Base-by-base conservation (phyloP, 257 asterid genomes). In the Solanum megistacrolobum region DNA sequence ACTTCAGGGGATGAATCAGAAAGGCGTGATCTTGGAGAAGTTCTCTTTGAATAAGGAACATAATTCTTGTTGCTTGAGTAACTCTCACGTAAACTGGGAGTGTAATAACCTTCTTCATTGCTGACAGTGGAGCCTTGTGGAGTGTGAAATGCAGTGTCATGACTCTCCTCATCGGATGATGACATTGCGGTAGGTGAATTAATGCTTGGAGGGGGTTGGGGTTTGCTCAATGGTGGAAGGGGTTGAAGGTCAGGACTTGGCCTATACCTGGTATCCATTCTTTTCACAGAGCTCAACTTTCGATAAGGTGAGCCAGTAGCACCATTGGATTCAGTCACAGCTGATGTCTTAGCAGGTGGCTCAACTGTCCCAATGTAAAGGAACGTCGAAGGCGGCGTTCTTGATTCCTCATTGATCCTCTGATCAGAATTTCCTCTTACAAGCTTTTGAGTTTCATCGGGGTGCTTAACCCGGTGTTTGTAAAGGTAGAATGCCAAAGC, bases 191-290 rank as follows among this genome's bases (percentile, higher is more conserved):
- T 98, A 10, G 99, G 98, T 32, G 98, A 95, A 73, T 89, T 90
- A 12, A 92, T 90, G 84, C 83, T 88, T 48, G 95, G 96, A 12
- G 95, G 96, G 16, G 94, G 94, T n/a, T 94, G 96, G 0, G 96
- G 98, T 89, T 95, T 96, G 75, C 92, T 91, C 88, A 97, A 41
- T 14, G 99, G 99, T 79, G 99, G 99, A 89, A 97, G 91, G 10
- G 99, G 99, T 89, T 97, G 99, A 52, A 96, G 99, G 83, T 97
- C 99, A 25, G 99, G 99, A 79, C 99, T 97, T 2, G 99, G 99
- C 74, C 99, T 90, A 73, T 97, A 97, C 27, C 98, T 93, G 31
- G 31, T 21, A 2, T 93, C 95, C 23, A 93, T 92, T 94, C 94
- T 92, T 88, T 94, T 96, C 3, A 91, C 92, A 1, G 98, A 86